Conservation (phyloP, 495 filamentous ascomycete species). For the Aspergillus egyptiacus region DNA sequence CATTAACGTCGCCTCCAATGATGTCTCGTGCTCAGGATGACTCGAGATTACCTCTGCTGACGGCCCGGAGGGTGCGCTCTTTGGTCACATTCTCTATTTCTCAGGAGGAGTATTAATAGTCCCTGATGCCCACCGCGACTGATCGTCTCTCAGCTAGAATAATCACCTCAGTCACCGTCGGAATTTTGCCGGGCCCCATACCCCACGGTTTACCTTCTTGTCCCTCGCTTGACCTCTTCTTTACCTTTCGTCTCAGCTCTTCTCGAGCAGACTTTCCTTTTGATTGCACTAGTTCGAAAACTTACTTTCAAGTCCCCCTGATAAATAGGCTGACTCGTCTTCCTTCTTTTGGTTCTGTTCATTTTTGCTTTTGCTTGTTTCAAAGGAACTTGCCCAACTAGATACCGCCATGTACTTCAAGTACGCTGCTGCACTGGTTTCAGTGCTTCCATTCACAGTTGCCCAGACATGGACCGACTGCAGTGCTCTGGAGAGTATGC, state of each 20-base stretch:
- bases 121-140: constrained; percentile 3
- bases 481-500: constrained; percentile 35
- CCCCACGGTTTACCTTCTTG: not conserved
- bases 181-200: constrained; percentile 4
- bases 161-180: not conserved
- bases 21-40: constrained; percentile 5
- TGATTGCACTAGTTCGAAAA: constrained; percentile 1
- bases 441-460: constrained; percentile 28
- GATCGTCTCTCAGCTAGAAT: constrained; percentile 3
- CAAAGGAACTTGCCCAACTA: not conserved
- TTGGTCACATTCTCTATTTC: constrained; percentile 2
- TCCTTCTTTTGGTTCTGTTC: constrained; percentile 5
- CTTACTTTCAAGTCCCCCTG: constrained; percentile 1
- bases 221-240: constrained; percentile 2
- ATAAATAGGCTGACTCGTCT: constrained; percentile 11
- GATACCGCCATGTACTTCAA: constrained; percentile 29
- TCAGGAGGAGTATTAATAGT: constrained; percentile 9
- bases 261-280: constrained; percentile 9
- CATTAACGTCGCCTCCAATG: constrained; percentile 10
- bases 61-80: not conserved
- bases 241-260: constrained; percentile 4
- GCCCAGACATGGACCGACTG: constrained; percentile 46
- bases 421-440: constrained; percentile 33
- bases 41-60: constrained; percentile 1
- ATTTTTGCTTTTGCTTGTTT: constrained; percentile 1